phyloP scores from a whole-genome alignment of 805 yeast genomes.

The Yarrowia keelungensis region DNA sequence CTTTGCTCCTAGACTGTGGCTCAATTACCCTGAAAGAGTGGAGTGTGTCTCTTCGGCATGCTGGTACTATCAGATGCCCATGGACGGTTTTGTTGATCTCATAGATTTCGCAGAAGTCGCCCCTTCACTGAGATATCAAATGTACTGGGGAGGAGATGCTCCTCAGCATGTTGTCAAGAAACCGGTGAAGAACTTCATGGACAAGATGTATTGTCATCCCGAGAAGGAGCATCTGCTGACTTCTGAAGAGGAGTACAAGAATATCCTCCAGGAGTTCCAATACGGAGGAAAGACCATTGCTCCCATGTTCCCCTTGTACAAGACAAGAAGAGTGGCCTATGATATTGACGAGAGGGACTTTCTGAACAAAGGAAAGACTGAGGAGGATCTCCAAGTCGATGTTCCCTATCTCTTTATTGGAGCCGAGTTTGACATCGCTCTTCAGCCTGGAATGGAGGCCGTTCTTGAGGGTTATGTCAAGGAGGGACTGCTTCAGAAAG shows the following conservation, averaged over 20 bases:
- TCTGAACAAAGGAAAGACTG: conserved; percentile 1
- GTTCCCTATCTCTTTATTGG: conserved; percentile 30
- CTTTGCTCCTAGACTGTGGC: conserved; percentile 19
- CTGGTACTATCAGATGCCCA: conserved; percentile 36
- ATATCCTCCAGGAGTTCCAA: conserved; percentile 12
- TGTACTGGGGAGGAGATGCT: conserved; percentile 34
- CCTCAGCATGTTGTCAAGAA: conserved; percentile 1
- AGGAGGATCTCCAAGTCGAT: conserved; percentile 5
- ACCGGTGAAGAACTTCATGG: neutral
- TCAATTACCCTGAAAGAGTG: conserved; percentile 29
- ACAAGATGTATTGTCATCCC: neutral
- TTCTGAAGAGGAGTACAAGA: conserved; percentile 8
- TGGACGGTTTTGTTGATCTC: conserved; percentile 7
- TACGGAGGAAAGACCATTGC: conserved; percentile 6
- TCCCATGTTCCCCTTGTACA: conserved; percentile 16
- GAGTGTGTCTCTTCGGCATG: conserved; percentile 28
- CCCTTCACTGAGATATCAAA: conserved; percentile 23
- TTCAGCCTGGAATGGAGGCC: conserved; percentile 22
- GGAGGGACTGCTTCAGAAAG: neutral
- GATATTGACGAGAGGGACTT: conserved; percentile 16
- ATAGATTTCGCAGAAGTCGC: conserved; percentile 18
- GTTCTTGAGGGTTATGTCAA: conserved; percentile 1
- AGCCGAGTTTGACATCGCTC: conserved; percentile 29
- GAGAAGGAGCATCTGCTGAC: neutral
- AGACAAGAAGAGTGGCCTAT: conserved; percentile 10